Base-by-base conservation (phyloP, 2,329 filamentous ascomycete genomes). In the Fulvia fulva region DNA sequence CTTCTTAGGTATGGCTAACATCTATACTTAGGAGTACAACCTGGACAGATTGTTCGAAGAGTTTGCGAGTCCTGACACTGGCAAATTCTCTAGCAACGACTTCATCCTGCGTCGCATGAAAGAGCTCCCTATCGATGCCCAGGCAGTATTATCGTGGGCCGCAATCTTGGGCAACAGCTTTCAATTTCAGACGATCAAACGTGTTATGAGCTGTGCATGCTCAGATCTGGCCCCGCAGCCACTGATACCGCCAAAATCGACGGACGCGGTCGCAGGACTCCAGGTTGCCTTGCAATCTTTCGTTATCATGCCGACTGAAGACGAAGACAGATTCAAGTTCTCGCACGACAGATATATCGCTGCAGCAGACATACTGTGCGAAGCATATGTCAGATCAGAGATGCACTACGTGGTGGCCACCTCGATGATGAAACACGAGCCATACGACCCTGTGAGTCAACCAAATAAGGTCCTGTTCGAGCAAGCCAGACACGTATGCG, bases 371-470 rank as follows among this genome's bases (percentile, higher is more conserved):
- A 81, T 83, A 5, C 77, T 96, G 53, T 84, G 83, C 61, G 86
- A 92, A 69, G 86, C 84, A 68, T 78, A 76, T 51, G 85, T 88
- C 56, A 77, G 83, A 22, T 78, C 83, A 21, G 88, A 89, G 66
- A 97, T 97, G 92, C 91, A 97, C 73, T 97, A 92, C 67, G 85
- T 91, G 47, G 90, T 97, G 67, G 88, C 90, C 0, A 87, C 90
- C 69, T 88, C 87, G 0, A 83, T 97, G 64, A 84, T 92, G 72
- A 88, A 89, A 65, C 87, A 91, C 66, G 84, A 77, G 22, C 76
- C 78, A 7, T 74, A 82, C 23, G 86, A 91, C 59, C 78, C 83
- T 1, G 81, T 81, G 51, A 81, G 82, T 25, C 65, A 71, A 23
- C 70, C 73, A 2, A 76, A 74, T 4, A 77, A 76, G 51, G 66